Conservation (phyloP, 768 basidiomycete species). For the Boletus rubescentipes region DNA sequence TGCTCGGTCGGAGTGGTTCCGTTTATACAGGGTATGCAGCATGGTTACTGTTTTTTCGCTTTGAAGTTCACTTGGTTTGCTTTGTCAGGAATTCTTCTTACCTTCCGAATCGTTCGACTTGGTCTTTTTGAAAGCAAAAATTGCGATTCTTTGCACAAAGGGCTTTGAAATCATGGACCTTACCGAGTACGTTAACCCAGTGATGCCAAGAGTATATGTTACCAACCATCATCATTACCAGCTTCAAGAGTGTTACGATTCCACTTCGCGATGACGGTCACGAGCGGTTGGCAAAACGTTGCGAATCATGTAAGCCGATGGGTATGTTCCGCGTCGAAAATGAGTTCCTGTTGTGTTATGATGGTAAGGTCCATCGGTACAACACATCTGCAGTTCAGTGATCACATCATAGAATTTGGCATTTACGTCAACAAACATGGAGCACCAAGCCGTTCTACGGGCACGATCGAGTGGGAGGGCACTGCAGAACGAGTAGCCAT, state of each 20-base stretch:
- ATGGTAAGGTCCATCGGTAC: slow-evolving; percentile 50
- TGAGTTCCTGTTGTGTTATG: slow-evolving; percentile 87
- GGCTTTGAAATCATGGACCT: slow-evolving; percentile 99
- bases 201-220: background rate
- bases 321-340: slow-evolving; percentile 91
- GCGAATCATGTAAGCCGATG: slow-evolving; percentile 77
- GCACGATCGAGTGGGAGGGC: slow-evolving; percentile 93
- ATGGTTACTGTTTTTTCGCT: background rate
- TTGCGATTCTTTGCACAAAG: slow-evolving; percentile 89
- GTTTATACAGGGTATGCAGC: slow-evolving; percentile 67
- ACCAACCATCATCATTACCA: slow-evolving; percentile 25
- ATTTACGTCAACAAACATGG: slow-evolving; percentile 91
- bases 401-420: slow-evolving; percentile 66
- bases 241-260: slow-evolving; percentile 87
- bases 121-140: slow-evolving; percentile 89
- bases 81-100: slow-evolving; percentile 78
- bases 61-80: background rate
- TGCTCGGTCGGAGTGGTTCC: slow-evolving; percentile 91
- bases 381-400: background rate
- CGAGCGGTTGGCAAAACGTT: slow-evolving; percentile 72
- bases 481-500: slow-evolving; percentile 85
- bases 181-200: slow-evolving; percentile 60
- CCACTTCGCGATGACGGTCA: slow-evolving; percentile 77
- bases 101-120: slow-evolving; percentile 89
- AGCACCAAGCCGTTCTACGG: slow-evolving; percentile 68